These are phyloP conservation scores for Epicoccum nigrum DNA, from an alignment of 2,329 filamentous ascomycete species.

Conservation along the genomic window DNA sequence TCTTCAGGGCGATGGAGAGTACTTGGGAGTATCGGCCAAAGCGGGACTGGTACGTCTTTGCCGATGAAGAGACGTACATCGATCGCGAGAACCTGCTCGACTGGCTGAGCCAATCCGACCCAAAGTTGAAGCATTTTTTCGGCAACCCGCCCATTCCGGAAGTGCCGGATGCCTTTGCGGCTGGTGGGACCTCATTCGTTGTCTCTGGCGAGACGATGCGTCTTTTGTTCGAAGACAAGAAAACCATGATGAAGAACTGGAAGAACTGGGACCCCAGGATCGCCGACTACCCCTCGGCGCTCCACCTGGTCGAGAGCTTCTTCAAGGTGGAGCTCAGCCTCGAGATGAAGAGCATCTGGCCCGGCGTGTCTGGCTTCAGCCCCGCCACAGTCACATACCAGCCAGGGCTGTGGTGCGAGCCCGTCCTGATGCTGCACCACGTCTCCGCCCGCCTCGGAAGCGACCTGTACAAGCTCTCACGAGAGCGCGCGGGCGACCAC, in stretches of 20 bases:
- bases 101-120: constrained; percentile 60
- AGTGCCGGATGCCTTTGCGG: constrained; percentile 54
- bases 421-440: constrained; percentile 51
- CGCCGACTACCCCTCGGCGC: constrained; percentile 56
- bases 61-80: constrained; percentile 65
- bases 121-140: constrained; percentile 57
- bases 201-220: constrained; percentile 59
- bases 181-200: constrained; percentile 61
- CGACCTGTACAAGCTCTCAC: constrained; percentile 55
- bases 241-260: constrained; percentile 50
- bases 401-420: constrained; percentile 52
- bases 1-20: constrained; percentile 45
- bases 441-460: constrained; percentile 52
- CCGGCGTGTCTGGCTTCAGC: constrained; percentile 41
- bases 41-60: constrained; percentile 65
- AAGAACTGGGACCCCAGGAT: constrained; percentile 57
- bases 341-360: constrained; percentile 55
- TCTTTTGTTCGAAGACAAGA: constrained; percentile 49
- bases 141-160: constrained; percentile 49
- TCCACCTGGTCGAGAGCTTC: constrained; percentile 58
- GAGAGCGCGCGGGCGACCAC: constrained; percentile 31
- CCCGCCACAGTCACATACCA: constrained; percentile 49
- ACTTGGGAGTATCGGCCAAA: constrained; percentile 50
- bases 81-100: constrained; percentile 59
- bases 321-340: constrained; percentile 54